Percentiles rank a stretch among this genome's conserved stretches.
phyloP scores from a whole-genome alignment of 1,139 yeast species.

The Kodamaea anthophila region DNA sequence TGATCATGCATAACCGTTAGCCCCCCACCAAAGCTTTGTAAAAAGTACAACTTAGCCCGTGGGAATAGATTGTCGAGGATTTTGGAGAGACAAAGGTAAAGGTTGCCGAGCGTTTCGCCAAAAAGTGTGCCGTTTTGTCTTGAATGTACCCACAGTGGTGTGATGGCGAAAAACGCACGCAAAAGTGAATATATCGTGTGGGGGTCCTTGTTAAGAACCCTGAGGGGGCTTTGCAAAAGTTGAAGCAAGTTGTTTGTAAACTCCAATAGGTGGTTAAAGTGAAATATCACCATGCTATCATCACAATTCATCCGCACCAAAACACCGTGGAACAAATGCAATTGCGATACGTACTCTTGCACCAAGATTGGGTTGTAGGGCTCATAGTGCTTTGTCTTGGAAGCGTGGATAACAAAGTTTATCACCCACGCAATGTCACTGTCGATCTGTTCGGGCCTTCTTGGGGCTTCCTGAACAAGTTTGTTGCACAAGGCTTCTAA shows the following conservation, averaged over 20 bases:
- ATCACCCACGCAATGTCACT: constrained; percentile 15
- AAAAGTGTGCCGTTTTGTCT: constrained; percentile 11
- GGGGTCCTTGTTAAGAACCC: constrained; percentile 9
- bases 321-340: constrained; percentile 10
- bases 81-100: constrained; percentile 15
- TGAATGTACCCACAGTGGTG: constrained; percentile 18
- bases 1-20: constrained; percentile 12
- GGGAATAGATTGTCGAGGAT: constrained; percentile 24
- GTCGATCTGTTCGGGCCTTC: too few species aligned
- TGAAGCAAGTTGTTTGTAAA: constrained; percentile 7
- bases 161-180: constrained; percentile 21
- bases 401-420: constrained; percentile 18
- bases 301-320: constrained; percentile 2
- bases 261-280: constrained; percentile 11
- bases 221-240: constrained; percentile 4
- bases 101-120: constrained; percentile 15
- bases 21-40: constrained; percentile 22
- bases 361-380: constrained; percentile 16
- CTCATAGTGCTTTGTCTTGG: constrained; percentile 19
- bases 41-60: constrained; percentile 16
- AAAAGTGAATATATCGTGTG: constrained; percentile 15
- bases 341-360: constrained; percentile 15
- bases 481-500: constrained; percentile 19
- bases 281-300: constrained; percentile 8
- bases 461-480: constrained; percentile 11